A percentile compares a stretch with the other conserved stretches of the same genome.
Evolutionary conservation across 1,139 yeast genomes (phyloP).

Genomic region (Debaryomycetaceae sp.): DNA sequence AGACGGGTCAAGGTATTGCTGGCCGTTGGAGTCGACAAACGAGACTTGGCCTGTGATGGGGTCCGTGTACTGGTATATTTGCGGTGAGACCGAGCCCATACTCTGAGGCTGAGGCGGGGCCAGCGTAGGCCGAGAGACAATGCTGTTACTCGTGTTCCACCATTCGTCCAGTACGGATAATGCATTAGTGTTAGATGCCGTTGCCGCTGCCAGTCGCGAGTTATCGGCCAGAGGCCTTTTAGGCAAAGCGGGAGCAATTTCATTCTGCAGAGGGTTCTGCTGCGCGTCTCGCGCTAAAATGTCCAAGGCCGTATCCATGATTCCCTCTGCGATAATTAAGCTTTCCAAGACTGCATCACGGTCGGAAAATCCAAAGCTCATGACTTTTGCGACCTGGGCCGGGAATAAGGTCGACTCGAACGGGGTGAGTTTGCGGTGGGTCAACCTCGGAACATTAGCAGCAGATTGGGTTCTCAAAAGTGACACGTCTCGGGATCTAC

Average conservation of each 20-base stretch:
- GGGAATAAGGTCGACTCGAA: constrained; percentile 32
- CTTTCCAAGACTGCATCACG: constrained; percentile 41
- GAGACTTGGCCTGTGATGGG: constrained; percentile 52
- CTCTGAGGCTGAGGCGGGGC: constrained; percentile 9
- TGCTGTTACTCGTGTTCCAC: constrained; percentile 10
- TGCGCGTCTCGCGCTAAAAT: constrained; percentile 31
- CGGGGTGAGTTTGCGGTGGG: constrained; percentile 33
- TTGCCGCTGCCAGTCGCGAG: constrained; percentile 3
- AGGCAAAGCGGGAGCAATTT: constrained; percentile 30
- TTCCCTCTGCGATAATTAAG: constrained; percentile 35
- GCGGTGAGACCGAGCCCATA: constrained; percentile 14
- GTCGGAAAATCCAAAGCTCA: constrained; percentile 36
- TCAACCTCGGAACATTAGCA: constrained; percentile 20
- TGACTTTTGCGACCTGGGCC: constrained; percentile 26
- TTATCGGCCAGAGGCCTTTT: constrained; percentile 22
- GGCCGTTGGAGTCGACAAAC: constrained; percentile 49
- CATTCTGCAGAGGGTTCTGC: constrained; percentile 25
- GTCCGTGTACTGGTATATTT: constrained; percentile 51
- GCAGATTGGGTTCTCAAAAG: background rate
- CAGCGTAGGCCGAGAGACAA: constrained; percentile 2
- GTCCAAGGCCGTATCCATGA: constrained; percentile 37
- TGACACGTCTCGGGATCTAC: too few species aligned
- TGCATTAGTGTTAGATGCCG: background rate
- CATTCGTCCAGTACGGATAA: constrained; percentile 11
- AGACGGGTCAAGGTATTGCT: constrained; percentile 45